Conservation (phyloP, 164 flowering plant species). For the Liquidambar formosana region DNA sequence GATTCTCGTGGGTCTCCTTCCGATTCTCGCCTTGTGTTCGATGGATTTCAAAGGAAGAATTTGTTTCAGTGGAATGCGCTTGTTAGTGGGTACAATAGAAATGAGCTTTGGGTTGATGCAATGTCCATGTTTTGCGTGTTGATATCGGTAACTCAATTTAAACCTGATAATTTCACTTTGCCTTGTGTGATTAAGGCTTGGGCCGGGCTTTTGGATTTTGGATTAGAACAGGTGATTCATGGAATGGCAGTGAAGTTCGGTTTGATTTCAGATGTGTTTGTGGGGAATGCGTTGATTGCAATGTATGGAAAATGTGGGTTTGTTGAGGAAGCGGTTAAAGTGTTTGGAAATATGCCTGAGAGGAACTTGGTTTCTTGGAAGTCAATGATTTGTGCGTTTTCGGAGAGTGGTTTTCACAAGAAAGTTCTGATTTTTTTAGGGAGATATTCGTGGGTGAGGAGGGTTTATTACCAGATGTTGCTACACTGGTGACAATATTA, state of each 20-base stretch:
- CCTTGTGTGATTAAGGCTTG: constrained; percentile 47
- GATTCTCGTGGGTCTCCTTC: constrained; percentile 60
- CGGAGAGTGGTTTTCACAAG: constrained; percentile 40
- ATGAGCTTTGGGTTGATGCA: constrained; percentile 52
- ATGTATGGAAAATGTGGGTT: constrained; percentile 37
- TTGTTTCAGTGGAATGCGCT: constrained; percentile 71
- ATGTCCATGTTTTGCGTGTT: constrained; percentile 45
- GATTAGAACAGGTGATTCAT: constrained; percentile 27
- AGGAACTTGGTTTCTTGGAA: constrained; percentile 43
- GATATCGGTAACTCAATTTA: constrained; percentile 28
- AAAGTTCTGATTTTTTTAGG: constrained; percentile 30
- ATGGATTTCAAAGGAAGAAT: constrained; percentile 42
- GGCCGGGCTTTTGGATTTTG: constrained; percentile 24
- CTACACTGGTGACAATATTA: constrained; percentile 50
- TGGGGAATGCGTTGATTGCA: constrained; percentile 36
- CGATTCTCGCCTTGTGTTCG: constrained; percentile 49
- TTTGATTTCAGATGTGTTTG: constrained; percentile 36
- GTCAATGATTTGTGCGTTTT: constrained; percentile 37
- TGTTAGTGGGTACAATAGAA: constrained; percentile 52
- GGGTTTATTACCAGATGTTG: constrained; percentile 44
- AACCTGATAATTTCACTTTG: constrained; percentile 60
- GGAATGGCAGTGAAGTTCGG: constrained; percentile 34
- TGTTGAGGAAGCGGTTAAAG: constrained; percentile 32
- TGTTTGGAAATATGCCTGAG: constrained; percentile 32
- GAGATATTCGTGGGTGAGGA: constrained; percentile 35